These are phyloP conservation scores for Aureobasidium namibiae DNA, from an alignment of 2,329 filamentous ascomycete species.

Conservation along the genomic window DNA sequence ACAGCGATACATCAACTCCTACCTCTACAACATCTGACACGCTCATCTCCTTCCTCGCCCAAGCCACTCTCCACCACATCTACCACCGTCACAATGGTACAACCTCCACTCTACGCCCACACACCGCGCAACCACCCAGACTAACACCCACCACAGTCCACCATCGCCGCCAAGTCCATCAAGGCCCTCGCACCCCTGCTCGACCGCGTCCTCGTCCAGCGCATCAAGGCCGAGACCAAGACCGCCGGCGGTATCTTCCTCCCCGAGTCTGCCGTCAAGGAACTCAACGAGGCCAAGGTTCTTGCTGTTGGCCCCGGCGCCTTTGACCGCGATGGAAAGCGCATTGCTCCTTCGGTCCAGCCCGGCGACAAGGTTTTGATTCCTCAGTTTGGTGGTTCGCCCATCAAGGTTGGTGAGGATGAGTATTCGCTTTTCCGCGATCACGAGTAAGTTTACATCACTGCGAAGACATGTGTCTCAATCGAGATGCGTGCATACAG, in stretches of 20 bases:
- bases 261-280: conserved; percentile 92
- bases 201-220: conserved; percentile 96
- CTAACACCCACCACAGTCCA: conserved; percentile 21
- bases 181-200: conserved; percentile 90
- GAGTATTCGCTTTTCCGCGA: conserved; percentile 95
- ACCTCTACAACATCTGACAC: neutral
- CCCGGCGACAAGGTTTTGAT: conserved; percentile 91
- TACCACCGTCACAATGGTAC: conserved; percentile 21
- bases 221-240: conserved; percentile 93
- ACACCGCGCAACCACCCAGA: neutral
- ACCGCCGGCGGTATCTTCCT: conserved; percentile 96
- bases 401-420: conserved; percentile 95
- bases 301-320: conserved; percentile 87
- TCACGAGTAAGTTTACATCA: conserved; percentile 92
- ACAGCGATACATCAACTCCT: neutral
- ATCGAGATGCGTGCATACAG: too few species aligned
- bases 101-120: too few species aligned
- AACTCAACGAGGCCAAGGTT: conserved; percentile 95
- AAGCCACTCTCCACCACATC: conserved; percentile 9
- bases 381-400: conserved; percentile 87
- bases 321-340: conserved; percentile 81
- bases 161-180: conserved; percentile 76
- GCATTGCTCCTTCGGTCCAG: conserved; percentile 72
- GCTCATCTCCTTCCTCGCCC: neutral
- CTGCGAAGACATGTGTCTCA: too few species aligned